phyloP scores from a whole-genome alignment of 257 asterid genomes.

The Hygrophila difformis region DNA sequence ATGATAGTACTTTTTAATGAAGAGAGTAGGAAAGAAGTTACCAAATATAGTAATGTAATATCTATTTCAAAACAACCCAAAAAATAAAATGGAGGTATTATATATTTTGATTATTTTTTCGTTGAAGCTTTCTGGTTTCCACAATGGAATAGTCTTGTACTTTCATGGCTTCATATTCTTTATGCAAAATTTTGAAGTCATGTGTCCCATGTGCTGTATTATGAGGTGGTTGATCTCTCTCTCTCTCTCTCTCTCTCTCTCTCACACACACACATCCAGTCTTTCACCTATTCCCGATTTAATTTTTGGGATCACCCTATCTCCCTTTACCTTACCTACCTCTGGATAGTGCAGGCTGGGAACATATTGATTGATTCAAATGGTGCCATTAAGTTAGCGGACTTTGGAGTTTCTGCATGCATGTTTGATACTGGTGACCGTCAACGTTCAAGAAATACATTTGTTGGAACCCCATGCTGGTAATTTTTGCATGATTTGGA shows the following conservation, averaged over 20 bases:
- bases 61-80: no score
- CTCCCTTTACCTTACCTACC: constrained; percentile 5
- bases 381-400: constrained; percentile 87
- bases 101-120: constrained; percentile 7
- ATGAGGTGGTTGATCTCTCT: constrained; percentile 15
- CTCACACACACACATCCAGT: no score
- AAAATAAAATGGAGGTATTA: no score
- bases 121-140: constrained; percentile 3
- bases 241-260: no score
- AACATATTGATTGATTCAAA: constrained; percentile 76
- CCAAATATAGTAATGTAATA: no score
- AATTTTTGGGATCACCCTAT: background rate
- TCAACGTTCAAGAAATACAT: constrained; percentile 94
- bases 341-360: constrained; percentile 70
- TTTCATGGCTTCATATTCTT: constrained; percentile 11
- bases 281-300: background rate
- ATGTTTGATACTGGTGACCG: constrained; percentile 98
- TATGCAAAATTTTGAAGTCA: background rate
- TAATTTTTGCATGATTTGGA: constrained; percentile 20
- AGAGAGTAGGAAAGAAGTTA: no score
- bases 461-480: constrained; percentile 99
- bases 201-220: constrained; percentile 4
- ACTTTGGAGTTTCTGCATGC: constrained; percentile 96
- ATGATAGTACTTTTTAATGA: no score
- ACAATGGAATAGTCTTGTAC: constrained; percentile 1